These are phyloP conservation scores for Plasmodium gallinaceum DNA, from an alignment of 169 alveolate genomes.

Conservation along the genomic window DNA sequence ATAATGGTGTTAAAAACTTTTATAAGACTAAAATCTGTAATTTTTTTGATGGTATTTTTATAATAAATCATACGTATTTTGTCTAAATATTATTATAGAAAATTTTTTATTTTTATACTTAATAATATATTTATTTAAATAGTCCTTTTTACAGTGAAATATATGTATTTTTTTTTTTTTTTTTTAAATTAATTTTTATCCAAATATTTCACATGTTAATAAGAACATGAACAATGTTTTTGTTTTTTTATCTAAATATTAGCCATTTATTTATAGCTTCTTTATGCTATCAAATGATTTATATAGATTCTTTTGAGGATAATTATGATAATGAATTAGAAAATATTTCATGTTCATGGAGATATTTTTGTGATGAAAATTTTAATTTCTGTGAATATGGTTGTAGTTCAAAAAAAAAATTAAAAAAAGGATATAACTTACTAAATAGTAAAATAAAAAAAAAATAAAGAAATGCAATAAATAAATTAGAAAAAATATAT, in stretches of 20 bases:
- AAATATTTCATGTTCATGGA: conserved; percentile 49
- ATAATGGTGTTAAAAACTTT: no score
- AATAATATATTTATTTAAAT: neutral
- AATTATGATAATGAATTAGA: conserved; percentile 5
- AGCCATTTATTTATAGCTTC: conserved; percentile 15
- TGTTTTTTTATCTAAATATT: conserved; percentile 7
- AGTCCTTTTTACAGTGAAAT: neutral
- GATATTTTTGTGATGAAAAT: conserved; percentile 36
- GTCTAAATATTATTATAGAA: no score
- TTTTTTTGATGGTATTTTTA: no score
- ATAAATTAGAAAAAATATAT: neutral
- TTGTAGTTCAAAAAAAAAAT: conserved; percentile 42
- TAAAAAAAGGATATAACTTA: conserved; percentile 50
- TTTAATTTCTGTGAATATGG: conserved; percentile 56
- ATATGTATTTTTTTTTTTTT: neutral
- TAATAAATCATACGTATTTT: no score
- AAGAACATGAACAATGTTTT: conserved; percentile 69
- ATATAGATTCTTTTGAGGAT: conserved; percentile 19
- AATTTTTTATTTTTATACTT: neutral
- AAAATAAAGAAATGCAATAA: neutral
- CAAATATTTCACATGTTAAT: neutral
- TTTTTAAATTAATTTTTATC: neutral
- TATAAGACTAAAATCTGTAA: no score
- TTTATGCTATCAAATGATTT: conserved; percentile 56
- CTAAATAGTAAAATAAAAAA: conserved; percentile 33